phyloP scores from a whole-genome alignment of 768 basidiomycete species.

The Termitomyces sp. region DNA sequence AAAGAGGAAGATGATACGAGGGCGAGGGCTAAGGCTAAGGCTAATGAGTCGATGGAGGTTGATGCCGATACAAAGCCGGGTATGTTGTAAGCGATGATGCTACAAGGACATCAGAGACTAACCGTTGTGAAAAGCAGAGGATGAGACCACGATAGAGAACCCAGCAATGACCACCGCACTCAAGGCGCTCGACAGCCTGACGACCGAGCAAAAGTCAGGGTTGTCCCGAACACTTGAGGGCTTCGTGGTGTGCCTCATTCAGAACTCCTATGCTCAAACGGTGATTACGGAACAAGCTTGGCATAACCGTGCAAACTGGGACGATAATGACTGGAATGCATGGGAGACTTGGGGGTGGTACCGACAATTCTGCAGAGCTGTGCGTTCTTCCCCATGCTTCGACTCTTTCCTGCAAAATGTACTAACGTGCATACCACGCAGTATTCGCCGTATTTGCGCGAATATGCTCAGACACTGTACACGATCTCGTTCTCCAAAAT shows the following conservation, averaged over 20 bases:
- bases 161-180: constrained; percentile 65
- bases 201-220: constrained; percentile 70
- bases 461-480: constrained; percentile 64
- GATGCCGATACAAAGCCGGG: constrained; percentile 60
- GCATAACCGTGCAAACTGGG: constrained; percentile 67
- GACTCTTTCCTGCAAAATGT: neutral
- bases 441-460: constrained; percentile 79
- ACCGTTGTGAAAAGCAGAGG: constrained; percentile 18
- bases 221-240: constrained; percentile 70
- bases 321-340: constrained; percentile 68
- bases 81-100: constrained; percentile 9
- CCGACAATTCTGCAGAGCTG: constrained; percentile 78
- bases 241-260: constrained; percentile 63
- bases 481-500: constrained; percentile 66
- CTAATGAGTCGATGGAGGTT: constrained; percentile 60
- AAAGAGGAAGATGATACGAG: constrained; percentile 88
- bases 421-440: constrained; percentile 21
- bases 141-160: constrained; percentile 51
- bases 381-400: constrained; percentile 27
- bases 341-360: constrained; percentile 95
- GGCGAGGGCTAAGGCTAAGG: constrained; percentile 67
- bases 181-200: constrained; percentile 71
- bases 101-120: neutral
- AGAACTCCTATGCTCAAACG: constrained; percentile 45
- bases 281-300: constrained; percentile 66